A percentile compares a stretch with the other conserved stretches of the same genome.
Evolutionary conservation across 2,329 filamentous ascomycete genomes (phyloP).

Genomic region (Fusarium buharicum): DNA sequence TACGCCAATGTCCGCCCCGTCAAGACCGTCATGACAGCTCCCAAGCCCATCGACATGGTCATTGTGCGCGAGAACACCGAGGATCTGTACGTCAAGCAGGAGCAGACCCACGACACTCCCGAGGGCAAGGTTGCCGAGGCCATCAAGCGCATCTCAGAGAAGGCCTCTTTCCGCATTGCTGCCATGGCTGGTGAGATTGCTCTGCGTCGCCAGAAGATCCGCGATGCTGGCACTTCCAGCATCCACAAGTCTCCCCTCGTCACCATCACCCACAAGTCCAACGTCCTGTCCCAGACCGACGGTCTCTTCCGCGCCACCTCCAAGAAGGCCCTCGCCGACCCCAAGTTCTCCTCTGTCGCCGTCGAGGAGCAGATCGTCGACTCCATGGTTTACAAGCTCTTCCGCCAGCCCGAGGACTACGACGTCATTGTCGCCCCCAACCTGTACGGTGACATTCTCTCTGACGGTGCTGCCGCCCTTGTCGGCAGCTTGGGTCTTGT

Average conservation of each 20-base stretch:
- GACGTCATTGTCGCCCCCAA: slow-evolving; percentile 98
- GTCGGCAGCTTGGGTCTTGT: slow-evolving; percentile 93
- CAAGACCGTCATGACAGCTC: slow-evolving; percentile 77
- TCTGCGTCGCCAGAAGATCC: slow-evolving; percentile 82
- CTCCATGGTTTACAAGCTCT: slow-evolving; percentile 99
- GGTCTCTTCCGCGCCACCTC: slow-evolving; percentile 90
- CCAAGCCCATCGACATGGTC: slow-evolving; percentile 87
- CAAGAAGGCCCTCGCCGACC: slow-evolving; percentile 74
- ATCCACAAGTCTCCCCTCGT: slow-evolving; percentile 79
- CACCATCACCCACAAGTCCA: slow-evolving; percentile 98
- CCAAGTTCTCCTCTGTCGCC: slow-evolving; percentile 70
- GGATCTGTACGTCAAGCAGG: slow-evolving; percentile 97
- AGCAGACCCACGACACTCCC: slow-evolving; percentile 80
- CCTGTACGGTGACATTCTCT: slow-evolving; percentile 96
- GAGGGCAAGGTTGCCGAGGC: slow-evolving; percentile 92
- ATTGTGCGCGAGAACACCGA: slow-evolving; percentile 99
- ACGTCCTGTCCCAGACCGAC: slow-evolving; percentile 95
- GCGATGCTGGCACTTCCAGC: slow-evolving; percentile 65
- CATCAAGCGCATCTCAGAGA: slow-evolving; percentile 95
- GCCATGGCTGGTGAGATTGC: slow-evolving; percentile 96
- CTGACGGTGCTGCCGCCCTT: slow-evolving; percentile 92
- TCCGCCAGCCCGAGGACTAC: slow-evolving; percentile 93
- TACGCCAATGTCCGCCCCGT: slow-evolving; percentile 98
- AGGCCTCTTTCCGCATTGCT: slow-evolving; percentile 85
- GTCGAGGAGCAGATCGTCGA: slow-evolving; percentile 99